A percentile compares a stretch with the other conserved stretches of the same genome.
Conservation (phyloP, 352 stramenopile species). For the Phytophthora quininea region DNA sequence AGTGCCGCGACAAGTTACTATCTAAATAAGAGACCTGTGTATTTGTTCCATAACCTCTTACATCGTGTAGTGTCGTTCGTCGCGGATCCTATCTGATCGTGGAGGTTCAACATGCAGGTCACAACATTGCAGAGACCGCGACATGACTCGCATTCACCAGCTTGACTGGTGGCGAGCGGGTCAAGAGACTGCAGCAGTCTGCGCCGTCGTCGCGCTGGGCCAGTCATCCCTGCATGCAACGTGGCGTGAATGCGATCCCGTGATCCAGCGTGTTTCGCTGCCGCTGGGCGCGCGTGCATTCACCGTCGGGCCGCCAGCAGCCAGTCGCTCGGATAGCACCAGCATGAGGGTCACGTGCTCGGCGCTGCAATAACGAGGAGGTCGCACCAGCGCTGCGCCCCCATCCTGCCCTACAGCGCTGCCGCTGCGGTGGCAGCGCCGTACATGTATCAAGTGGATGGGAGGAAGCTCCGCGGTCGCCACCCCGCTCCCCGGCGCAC, state of each 20-base stretch:
- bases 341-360: neutral
- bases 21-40: no score
- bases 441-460: constrained; percentile 37
- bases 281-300: neutral
- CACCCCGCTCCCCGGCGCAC: neutral
- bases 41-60: neutral
- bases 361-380: neutral
- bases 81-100: neutral
- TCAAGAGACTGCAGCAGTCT: constrained; percentile 28
- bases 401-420: constrained; percentile 13
- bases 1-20: no score
- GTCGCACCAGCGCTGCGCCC: neutral
- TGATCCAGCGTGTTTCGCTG: constrained; percentile 3
- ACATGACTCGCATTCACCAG: constrained; percentile 12
- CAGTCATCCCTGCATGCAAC: constrained; percentile 4
- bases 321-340: neutral
- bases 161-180: constrained; percentile 25
- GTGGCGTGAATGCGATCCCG: constrained; percentile 20
- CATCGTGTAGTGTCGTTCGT: neutral
- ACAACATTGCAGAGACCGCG: constrained; percentile 13
- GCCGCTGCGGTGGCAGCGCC: constrained; percentile 4
- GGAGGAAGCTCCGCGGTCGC: constrained; percentile 17
- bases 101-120: constrained; percentile 23
- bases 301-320: neutral
- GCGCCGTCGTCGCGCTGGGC: neutral